phyloP scores from a whole-genome alignment of 352 stramenopile species.

The Phytophthora constricta region DNA sequence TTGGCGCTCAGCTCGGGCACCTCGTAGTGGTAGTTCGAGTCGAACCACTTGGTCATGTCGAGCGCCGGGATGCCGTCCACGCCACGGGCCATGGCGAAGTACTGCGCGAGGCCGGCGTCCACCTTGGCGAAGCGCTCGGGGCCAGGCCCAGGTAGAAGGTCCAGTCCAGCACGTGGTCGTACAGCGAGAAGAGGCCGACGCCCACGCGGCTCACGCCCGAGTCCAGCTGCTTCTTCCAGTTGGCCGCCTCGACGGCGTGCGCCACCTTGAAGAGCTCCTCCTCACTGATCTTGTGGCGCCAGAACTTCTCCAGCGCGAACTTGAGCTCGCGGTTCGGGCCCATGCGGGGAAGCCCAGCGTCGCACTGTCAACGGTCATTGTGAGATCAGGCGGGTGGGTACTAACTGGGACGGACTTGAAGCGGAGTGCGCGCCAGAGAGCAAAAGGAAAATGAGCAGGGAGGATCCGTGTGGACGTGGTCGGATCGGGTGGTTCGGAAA shows the following conservation, averaged over 20 bases:
- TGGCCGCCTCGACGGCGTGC: constrained; percentile 77
- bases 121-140: constrained; percentile 82
- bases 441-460: constrained; percentile 83
- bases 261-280: constrained; percentile 83
- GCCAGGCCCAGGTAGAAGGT: constrained; percentile 84
- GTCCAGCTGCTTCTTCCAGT: constrained; percentile 88
- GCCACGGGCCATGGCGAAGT: constrained; percentile 93
- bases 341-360: constrained; percentile 93
- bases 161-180: constrained; percentile 93
- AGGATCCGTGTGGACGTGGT: no score
- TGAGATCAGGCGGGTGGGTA: constrained; percentile 26
- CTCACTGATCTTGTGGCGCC: constrained; percentile 83
- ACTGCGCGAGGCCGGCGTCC: constrained; percentile 62
- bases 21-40: constrained; percentile 97
- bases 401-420: constrained; percentile 28
- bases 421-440: constrained; percentile 48
- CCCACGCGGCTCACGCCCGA: constrained; percentile 80
- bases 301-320: constrained; percentile 94
- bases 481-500: constrained; percentile 18
- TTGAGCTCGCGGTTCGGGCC: constrained; percentile 94
- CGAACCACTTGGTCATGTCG: constrained; percentile 96
- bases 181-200: constrained; percentile 90
- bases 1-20: constrained; percentile 89
- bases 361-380: constrained; percentile 66
- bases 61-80: constrained; percentile 90